Evolutionary conservation across 257 asterid species (phyloP), one percentile per base, ranked within the genome.

Genomic region (Rauvolfia tetraphylla): DNA sequence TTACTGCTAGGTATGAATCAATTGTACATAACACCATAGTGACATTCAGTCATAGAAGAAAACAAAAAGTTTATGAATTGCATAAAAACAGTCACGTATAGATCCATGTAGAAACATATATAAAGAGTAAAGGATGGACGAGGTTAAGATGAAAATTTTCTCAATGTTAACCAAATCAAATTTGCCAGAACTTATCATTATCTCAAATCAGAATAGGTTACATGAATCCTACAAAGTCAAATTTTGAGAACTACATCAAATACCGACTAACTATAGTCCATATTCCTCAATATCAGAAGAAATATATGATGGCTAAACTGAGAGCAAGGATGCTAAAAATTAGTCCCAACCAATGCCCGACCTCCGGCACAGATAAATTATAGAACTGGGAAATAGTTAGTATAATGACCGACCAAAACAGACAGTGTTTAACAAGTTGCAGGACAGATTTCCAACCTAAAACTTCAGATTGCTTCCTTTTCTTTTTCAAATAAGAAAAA

Each of bases 401-500:
- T 11, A 74, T 38, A 59, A n/a, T 56, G 15, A 42, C 68, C 7
- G 25, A 27, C 71, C 34, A 74, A 59, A 61, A 38, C 9, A 29
- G 14, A 27, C 8, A 31, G 34, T 62, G 56, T 61, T 69, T 14
- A n/a, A 56, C 57, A 33, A 46, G 29, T 38, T 56, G 74, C 34
- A 68, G 39, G 5, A 15, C 5, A 57, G 25, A 29, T 72, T n/a
- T 59, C 48, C 22, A 49, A 54, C 68, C 17, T 72, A 22, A 25
- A 59, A 33, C 20, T 79, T 74, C 78, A 33, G 81, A 75, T 17
- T 75, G 89, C 74, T 88, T 86, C 81, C 71, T 67, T 78, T 86
- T 88, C 85, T 75, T 84, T 76, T 83, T 84, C 83, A 89, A 66
- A 76, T 83, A 88, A 42, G 79, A 59, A 66, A 33, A 78, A 74